Percentiles rank a stretch among this genome's conserved stretches.
phyloP scores from a whole-genome alignment of 2,329 filamentous ascomycete species.

The Helotiales sp. region DNA sequence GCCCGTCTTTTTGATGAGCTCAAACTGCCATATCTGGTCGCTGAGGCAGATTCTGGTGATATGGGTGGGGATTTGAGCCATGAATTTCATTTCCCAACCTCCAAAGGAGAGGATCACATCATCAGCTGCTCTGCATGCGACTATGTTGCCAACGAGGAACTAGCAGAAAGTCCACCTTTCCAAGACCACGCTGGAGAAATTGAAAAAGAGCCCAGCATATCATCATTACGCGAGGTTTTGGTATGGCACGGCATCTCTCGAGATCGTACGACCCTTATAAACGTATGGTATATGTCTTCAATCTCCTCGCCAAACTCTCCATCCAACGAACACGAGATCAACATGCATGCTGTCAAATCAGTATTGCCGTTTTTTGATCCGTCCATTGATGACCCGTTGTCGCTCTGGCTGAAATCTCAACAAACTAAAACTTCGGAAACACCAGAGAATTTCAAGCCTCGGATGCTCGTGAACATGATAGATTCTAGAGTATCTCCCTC shows the following conservation, averaged over 20 bases:
- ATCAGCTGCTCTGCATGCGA: conserved; percentile 75
- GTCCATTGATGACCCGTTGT: conserved; percentile 63
- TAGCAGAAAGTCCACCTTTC: conserved; percentile 55
- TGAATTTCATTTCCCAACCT: conserved; percentile 85
- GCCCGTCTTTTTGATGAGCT: conserved; percentile 79
- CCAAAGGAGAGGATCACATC: conserved; percentile 84
- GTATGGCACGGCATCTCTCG: conserved; percentile 69
- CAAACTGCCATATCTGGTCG: conserved; percentile 81
- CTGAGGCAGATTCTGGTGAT: conserved; percentile 90
- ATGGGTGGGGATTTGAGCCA: conserved; percentile 95
- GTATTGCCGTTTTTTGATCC: conserved; percentile 72
- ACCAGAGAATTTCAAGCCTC: background rate
- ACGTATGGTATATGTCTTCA: conserved; percentile 58
- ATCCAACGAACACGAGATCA: conserved; percentile 49
- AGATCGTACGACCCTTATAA: conserved; percentile 70
- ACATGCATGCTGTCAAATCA: conserved; percentile 69
- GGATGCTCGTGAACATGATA: conserved; percentile 46
- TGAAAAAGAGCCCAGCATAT: background rate
- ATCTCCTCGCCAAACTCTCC: background rate
- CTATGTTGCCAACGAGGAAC: conserved; percentile 85
- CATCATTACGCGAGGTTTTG: conserved; percentile 29
- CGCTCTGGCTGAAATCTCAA: conserved; percentile 53
- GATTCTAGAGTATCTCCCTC: conserved; percentile 43
- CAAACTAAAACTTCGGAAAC: background rate
- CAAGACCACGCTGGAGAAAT: background rate